Conservation (phyloP, 1,284 basidiomycete species). For the Tilletia setariae region DNA sequence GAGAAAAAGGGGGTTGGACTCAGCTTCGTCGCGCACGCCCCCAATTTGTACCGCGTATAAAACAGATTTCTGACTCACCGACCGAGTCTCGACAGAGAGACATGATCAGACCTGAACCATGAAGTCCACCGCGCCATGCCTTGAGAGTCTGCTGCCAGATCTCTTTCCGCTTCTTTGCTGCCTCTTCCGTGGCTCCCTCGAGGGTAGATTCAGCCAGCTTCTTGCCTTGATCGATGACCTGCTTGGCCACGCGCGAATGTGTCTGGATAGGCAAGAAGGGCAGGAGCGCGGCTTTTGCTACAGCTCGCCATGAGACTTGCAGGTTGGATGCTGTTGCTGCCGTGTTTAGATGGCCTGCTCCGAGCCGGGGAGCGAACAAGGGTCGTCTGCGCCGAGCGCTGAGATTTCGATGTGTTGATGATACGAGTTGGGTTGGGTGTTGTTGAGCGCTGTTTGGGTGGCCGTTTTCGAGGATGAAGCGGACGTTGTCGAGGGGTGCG, state of each 20-base stretch:
- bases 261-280: slow-evolving; percentile 44
- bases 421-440: not conserved
- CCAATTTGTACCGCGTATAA: slow-evolving; percentile 14
- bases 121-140: slow-evolving; percentile 42
- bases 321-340: not conserved
- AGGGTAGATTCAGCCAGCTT: not conserved
- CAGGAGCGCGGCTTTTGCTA: slow-evolving; percentile 46
- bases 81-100: slow-evolving; percentile 53
- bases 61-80: slow-evolving; percentile 25
- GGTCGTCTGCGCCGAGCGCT: not conserved
- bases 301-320: slow-evolving; percentile 45
- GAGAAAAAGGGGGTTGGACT: not conserved
- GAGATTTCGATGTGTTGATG: not conserved
- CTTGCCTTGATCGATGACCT: slow-evolving; percentile 30
- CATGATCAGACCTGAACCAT: slow-evolving; percentile 50
- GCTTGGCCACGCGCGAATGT: slow-evolving; percentile 30
- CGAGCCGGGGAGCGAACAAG: not conserved
- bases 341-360: slow-evolving; percentile 13
- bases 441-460: not conserved
- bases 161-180: slow-evolving; percentile 23
- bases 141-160: slow-evolving; percentile 46
- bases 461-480: slow-evolving; percentile 50
- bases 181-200: not conserved
- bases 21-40: not conserved
- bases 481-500: slow-evolving; percentile 56